Evolutionary conservation across 106 monocot species (phyloP).

Genomic region (Dioscorea alata): DNA sequence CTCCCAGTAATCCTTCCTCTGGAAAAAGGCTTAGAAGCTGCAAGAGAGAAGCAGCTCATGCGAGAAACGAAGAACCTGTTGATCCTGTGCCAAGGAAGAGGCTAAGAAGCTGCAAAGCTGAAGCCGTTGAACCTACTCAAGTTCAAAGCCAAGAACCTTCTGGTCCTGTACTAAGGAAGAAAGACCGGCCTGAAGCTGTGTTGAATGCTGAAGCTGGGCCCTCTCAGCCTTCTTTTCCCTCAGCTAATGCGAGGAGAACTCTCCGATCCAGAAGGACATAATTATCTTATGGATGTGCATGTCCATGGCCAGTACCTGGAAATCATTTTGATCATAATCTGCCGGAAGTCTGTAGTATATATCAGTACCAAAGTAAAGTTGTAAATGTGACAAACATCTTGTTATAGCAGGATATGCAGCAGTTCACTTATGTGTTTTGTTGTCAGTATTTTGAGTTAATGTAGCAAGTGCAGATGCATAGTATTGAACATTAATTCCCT

Average conservation of each 20-base stretch:
- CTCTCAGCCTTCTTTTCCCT: neutral
- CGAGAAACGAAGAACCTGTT: neutral
- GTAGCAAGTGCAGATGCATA: no score
- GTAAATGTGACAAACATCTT: no score
- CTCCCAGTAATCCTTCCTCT: neutral
- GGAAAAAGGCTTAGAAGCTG: no score
- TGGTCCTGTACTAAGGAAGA: neutral
- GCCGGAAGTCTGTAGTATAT: no score
- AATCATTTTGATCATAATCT: no score
- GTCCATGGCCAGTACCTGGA: no score
- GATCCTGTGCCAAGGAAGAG: conserved; percentile 1
- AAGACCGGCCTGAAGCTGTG: conserved; percentile 14
- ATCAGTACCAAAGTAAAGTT: no score
- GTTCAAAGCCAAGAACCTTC: neutral
- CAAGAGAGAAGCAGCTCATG: neutral
- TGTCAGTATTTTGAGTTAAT: no score
- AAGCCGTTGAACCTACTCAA: conserved; percentile 12
- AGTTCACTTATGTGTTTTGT: no score
- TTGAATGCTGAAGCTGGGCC: conserved; percentile 5
- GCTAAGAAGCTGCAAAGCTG: conserved; percentile 9
- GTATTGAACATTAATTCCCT: no score
- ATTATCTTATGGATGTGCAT: no score
- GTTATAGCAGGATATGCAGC: no score
- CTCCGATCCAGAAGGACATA: neutral
- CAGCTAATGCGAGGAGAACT: neutral